phyloP scores from a whole-genome alignment of 2,329 filamentous ascomycete genomes.

The Cladosporium cucumerinum region DNA sequence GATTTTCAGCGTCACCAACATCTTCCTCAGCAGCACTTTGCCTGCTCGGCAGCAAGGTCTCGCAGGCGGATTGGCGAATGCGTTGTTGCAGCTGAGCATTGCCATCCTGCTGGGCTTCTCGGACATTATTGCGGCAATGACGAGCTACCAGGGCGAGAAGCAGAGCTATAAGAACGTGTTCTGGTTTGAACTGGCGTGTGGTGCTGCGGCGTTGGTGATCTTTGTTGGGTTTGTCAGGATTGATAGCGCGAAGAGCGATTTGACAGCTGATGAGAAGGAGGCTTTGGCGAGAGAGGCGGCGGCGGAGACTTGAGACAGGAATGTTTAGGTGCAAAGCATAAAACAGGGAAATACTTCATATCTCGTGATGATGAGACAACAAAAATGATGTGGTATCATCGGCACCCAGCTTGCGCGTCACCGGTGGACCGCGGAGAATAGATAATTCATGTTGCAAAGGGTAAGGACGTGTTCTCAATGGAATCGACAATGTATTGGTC shows the following conservation, averaged over 20 bases:
- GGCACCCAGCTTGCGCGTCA: background rate
- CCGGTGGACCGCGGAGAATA: background rate
- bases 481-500: background rate
- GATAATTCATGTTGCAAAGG: too few relatives aligned
- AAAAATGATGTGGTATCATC: background rate
- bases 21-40: slow-evolving; percentile 70
- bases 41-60: slow-evolving; percentile 66
- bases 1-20: slow-evolving; percentile 69
- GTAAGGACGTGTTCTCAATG: background rate
- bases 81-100: slow-evolving; percentile 67
- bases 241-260: slow-evolving; percentile 53
- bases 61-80: slow-evolving; percentile 69
- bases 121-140: slow-evolving; percentile 58
- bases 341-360: background rate
- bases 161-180: slow-evolving; percentile 63
- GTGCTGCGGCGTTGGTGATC: slow-evolving; percentile 51
- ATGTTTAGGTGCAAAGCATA: background rate
- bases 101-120: slow-evolving; percentile 68
- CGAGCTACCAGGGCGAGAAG: slow-evolving; percentile 41
- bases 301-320: background rate
- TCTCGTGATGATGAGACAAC: background rate
- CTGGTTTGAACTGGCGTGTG: slow-evolving; percentile 61
- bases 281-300: slow-evolving; percentile 9
- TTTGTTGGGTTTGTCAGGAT: slow-evolving; percentile 54
- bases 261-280: slow-evolving; percentile 56